These are phyloP conservation scores for Clarireedia sp. DNA, from an alignment of 2,329 filamentous ascomycete species.

Conservation along the genomic window DNA sequence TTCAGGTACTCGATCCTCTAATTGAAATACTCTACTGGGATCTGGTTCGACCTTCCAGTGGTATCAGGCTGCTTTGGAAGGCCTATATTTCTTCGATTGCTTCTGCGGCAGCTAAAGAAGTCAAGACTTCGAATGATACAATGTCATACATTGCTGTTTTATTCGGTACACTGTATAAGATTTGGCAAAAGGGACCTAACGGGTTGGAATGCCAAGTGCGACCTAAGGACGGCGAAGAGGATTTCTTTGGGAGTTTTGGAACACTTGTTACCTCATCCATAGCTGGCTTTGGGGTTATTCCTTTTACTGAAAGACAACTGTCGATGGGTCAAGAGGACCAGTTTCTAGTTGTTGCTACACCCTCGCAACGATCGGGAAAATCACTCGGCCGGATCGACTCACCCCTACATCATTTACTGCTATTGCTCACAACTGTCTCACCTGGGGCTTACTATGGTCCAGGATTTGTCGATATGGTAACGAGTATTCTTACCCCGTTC, in stretches of 20 bases:
- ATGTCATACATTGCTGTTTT: constrained; percentile 69
- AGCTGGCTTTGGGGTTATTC: constrained; percentile 46
- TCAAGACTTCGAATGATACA: constrained; percentile 79
- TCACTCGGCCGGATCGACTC: constrained; percentile 43
- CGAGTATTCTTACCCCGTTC: constrained; percentile 50
- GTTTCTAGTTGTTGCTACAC: constrained; percentile 56
- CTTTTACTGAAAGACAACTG: constrained; percentile 55
- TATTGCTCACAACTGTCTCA: constrained; percentile 38
- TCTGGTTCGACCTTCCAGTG: constrained; percentile 53
- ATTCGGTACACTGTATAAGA: constrained; percentile 57
- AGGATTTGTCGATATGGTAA: constrained; percentile 30
- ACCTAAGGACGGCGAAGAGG: constrained; percentile 26
- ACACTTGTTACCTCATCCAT: constrained; percentile 43
- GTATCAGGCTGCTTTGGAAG: constrained; percentile 48
- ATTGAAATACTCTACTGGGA: constrained; percentile 55
- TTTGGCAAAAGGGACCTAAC: constrained; percentile 54
- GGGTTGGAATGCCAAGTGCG: constrained; percentile 17
- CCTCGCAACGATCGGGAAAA: constrained; percentile 49
- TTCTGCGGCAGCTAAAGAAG: constrained; percentile 70
- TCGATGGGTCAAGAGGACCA: constrained; percentile 43
- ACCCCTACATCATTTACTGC: constrained; percentile 59
- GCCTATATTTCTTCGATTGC: constrained; percentile 55
- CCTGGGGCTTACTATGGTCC: constrained; percentile 21
- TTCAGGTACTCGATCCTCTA: constrained; percentile 52
- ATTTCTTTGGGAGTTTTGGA: constrained; percentile 48